Evolutionary conservation across 2,329 filamentous ascomycete species (phyloP).

Genomic region (Huntiella omanensis): DNA sequence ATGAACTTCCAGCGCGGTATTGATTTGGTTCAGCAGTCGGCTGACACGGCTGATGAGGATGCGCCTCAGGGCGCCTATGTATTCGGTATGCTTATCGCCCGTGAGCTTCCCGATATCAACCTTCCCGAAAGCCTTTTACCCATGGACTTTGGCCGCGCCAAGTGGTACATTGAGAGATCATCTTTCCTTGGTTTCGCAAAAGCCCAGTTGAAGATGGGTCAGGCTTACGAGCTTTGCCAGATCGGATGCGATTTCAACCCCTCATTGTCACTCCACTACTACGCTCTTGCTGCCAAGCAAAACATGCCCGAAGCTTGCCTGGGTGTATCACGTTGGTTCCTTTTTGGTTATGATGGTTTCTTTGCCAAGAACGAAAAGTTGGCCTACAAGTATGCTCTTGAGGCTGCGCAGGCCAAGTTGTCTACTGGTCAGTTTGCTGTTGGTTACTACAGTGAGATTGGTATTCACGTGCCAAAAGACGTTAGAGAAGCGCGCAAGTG

Average conservation of each 20-base stretch:
- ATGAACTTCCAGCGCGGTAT: conserved; percentile 65
- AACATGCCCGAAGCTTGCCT: conserved; percentile 87
- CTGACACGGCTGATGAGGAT: conserved; percentile 82
- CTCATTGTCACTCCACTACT: conserved; percentile 83
- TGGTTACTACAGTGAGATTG: conserved; percentile 94
- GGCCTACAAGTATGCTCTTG: conserved; percentile 75
- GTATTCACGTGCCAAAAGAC: conserved; percentile 74
- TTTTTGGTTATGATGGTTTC: conserved; percentile 81
- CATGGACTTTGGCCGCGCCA: conserved; percentile 52
- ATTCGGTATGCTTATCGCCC: conserved; percentile 81
- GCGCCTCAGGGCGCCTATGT: conserved; percentile 91
- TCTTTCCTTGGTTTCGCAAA: conserved; percentile 92
- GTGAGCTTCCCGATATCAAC: conserved; percentile 77
- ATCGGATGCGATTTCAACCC: conserved; percentile 91
- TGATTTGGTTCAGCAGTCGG: conserved; percentile 65
- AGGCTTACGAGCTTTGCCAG: conserved; percentile 85
- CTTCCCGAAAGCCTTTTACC: conserved; percentile 54
- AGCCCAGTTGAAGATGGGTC: conserved; percentile 92
- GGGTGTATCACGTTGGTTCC: conserved; percentile 95
- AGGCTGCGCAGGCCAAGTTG: conserved; percentile 64
- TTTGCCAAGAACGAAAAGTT: conserved; percentile 93
- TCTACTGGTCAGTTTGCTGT: conserved; percentile 89
- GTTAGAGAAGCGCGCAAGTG: conserved; percentile 66
- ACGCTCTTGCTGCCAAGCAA: conserved; percentile 77
- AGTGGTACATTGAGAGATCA: conserved; percentile 86